Evolutionary conservation across 148 eudicot species (phyloP).

Genomic region (Camellia sinensis): DNA sequence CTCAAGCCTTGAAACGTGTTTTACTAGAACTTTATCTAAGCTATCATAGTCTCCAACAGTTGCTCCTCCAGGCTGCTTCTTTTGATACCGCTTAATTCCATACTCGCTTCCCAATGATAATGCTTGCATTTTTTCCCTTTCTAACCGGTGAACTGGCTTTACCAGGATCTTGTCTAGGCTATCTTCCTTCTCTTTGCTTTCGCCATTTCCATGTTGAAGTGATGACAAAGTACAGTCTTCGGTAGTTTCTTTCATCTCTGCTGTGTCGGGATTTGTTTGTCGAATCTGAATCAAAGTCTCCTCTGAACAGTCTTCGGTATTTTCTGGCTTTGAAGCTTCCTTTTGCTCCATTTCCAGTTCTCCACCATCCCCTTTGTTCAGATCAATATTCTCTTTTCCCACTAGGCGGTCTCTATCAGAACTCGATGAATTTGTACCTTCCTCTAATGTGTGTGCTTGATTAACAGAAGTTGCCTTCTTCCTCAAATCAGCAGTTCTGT

Average conservation of each 20-base stretch:
- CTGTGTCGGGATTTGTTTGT: neutral
- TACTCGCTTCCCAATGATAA: constrained; percentile 19
- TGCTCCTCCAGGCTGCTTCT: constrained; percentile 17
- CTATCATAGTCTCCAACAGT: constrained; percentile 35
- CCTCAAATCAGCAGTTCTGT: neutral
- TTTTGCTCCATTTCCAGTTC: constrained; percentile 5
- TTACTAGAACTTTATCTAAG: constrained; percentile 63
- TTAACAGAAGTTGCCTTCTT: constrained; percentile 7
- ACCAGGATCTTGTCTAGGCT: constrained; percentile 20
- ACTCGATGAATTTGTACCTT: neutral
- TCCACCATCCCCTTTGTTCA: constrained; percentile 28
- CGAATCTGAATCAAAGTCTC: constrained; percentile 1
- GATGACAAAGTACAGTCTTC: neutral
- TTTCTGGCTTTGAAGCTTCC: neutral
- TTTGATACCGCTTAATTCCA: constrained; percentile 8
- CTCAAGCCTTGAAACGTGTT: constrained; percentile 72
- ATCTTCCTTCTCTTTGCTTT: constrained; percentile 14
- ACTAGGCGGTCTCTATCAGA: constrained; percentile 14
- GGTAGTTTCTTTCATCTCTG: neutral
- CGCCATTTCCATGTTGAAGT: neutral
- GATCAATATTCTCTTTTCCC: constrained; percentile 61
- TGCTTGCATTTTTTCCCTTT: constrained; percentile 29
- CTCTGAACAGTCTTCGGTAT: neutral
- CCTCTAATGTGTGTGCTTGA: neutral
- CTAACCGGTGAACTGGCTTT: constrained; percentile 28